Percentiles rank a stretch among this genome's conserved stretches.
phyloP scores from a whole-genome alignment of 2,329 filamentous ascomycete genomes.

The Cladosporium sp. region DNA sequence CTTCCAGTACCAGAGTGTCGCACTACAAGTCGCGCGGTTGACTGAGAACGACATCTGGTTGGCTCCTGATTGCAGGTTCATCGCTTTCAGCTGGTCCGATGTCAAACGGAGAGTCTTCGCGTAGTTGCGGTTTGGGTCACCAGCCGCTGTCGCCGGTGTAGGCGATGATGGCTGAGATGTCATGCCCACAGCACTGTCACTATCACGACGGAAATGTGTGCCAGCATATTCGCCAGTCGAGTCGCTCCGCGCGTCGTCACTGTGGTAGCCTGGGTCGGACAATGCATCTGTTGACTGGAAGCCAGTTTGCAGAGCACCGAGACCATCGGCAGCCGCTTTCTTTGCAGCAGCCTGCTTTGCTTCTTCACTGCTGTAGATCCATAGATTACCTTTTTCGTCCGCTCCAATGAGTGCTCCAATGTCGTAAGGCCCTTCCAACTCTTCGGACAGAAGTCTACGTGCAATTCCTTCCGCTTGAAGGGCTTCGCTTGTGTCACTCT shows the following conservation, averaged over 20 bases:
- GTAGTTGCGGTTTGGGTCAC: conserved; percentile 79
- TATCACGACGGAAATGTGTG: conserved; percentile 61
- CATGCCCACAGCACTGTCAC: conserved; percentile 64
- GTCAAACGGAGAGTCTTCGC: conserved; percentile 94
- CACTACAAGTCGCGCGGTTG: conserved; percentile 86
- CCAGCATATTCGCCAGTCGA: conserved; percentile 43
- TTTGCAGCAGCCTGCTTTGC: conserved; percentile 85
- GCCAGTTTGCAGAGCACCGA: conserved; percentile 50
- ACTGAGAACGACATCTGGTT: conserved; percentile 96
- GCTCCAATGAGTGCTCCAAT: conserved; percentile 93
- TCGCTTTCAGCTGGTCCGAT: conserved; percentile 85
- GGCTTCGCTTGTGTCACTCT: conserved; percentile 87
- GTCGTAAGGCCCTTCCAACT: conserved; percentile 91
- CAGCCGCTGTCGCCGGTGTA: conserved; percentile 38
- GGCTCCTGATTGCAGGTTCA: conserved; percentile 77
- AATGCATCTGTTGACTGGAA: conserved; percentile 70
- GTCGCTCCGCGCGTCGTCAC: conserved; percentile 66
- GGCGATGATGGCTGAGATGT: conserved; percentile 55
- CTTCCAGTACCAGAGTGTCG: conserved; percentile 91
- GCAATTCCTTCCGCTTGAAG: conserved; percentile 90
- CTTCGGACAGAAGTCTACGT: conserved; percentile 84
- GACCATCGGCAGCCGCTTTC: conserved; percentile 38
- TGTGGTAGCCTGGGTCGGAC: conserved; percentile 93
- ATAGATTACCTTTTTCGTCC: conserved; percentile 94
- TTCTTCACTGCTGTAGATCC: conserved; percentile 98